phyloP scores from a whole-genome alignment of 2,329 filamentous ascomycete genomes.

The Xylaria sp. region DNA sequence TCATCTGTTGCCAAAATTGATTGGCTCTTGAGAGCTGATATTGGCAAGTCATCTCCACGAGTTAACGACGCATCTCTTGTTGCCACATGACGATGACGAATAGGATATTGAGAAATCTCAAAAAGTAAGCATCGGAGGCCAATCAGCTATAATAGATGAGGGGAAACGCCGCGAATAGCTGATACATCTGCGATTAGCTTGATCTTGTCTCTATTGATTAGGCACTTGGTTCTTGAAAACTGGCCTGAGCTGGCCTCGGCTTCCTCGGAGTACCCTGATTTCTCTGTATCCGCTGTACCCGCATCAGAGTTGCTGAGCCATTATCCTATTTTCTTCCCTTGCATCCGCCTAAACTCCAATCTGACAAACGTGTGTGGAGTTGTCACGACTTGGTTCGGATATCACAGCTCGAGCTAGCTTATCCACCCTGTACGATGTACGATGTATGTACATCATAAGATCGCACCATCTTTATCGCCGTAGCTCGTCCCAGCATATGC shows the following conservation, averaged over 20 bases:
- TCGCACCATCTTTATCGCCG: constrained; percentile 2
- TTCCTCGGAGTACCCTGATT: background rate
- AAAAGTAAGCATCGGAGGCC: background rate
- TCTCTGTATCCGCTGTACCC: constrained; percentile 4
- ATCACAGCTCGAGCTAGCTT: background rate
- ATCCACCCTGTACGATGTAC: background rate
- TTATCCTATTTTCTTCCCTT: background rate
- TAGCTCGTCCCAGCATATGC: background rate
- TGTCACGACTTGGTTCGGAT: background rate
- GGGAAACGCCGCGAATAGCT: background rate
- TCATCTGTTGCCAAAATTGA: background rate
- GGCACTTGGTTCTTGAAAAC: background rate
- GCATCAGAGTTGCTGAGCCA: background rate
- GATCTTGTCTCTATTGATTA: background rate
- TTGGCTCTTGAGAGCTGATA: background rate
- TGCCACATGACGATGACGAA: background rate
- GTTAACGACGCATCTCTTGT: background rate
- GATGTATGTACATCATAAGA: constrained; percentile 2
- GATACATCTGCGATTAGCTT: background rate
- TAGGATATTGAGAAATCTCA: background rate
- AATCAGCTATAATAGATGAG: background rate
- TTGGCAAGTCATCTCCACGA: background rate
- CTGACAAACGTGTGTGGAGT: background rate
- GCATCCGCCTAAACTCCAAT: background rate
- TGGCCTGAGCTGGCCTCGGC: background rate